A percentile compares a stretch with the other conserved stretches of the same genome.
Conservation (phyloP, 768 basidiomycete genomes). For the Tricholoma saponaceum region DNA sequence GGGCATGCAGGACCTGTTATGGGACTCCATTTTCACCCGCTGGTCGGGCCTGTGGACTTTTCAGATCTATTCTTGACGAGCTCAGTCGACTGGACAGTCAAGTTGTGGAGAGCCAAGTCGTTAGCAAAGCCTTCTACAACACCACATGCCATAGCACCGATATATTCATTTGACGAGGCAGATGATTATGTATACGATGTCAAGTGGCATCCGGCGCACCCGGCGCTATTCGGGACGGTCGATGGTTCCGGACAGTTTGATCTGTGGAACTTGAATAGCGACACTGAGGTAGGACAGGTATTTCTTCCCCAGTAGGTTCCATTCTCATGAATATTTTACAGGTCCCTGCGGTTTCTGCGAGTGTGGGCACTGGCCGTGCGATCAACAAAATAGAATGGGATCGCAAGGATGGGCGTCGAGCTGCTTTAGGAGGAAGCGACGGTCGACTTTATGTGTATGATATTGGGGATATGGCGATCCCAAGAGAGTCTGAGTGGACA, state of each 20-base stretch:
- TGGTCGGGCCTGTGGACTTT: conserved; percentile 89
- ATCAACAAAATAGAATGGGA: conserved; percentile 98
- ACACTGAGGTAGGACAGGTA: conserved; percentile 78
- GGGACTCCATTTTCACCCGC: conserved; percentile 92
- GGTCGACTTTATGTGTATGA: conserved; percentile 94
- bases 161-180: conserved; percentile 96
- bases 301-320: conserved; percentile 1
- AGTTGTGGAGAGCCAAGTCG: conserved; percentile 87
- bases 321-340: conserved; percentile 25
- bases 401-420: conserved; percentile 84
- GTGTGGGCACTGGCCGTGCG: conserved; percentile 72
- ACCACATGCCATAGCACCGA: conserved; percentile 56
- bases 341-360: conserved; percentile 91
- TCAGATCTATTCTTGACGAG: conserved; percentile 91
- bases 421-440: conserved; percentile 87
- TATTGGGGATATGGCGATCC: conserved; percentile 85
- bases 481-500: conserved; percentile 90
- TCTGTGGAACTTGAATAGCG: conserved; percentile 95
- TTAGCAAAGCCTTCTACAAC: conserved; percentile 68
- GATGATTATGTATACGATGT: conserved; percentile 99
- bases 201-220: conserved; percentile 96
- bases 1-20: conserved; percentile 93
- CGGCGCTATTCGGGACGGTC: conserved; percentile 88
- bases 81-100: conserved; percentile 98
- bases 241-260: conserved; percentile 96